phyloP scores from a whole-genome alignment of 2,329 filamentous ascomycete genomes.

The Ustulina deusta region DNA sequence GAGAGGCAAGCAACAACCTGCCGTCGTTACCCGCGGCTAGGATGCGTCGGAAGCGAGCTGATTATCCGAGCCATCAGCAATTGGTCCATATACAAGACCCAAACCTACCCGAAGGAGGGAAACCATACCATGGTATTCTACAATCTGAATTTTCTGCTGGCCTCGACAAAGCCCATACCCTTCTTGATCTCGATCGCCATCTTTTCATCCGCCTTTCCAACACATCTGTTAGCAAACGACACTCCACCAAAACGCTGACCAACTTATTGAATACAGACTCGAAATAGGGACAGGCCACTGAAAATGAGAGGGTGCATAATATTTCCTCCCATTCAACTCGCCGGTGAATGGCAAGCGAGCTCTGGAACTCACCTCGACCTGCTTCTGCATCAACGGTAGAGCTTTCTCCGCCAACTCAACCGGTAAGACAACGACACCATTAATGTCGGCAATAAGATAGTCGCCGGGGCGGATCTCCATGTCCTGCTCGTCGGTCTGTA shows the following conservation, averaged over 20 bases:
- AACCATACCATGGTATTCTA: conserved; percentile 1
- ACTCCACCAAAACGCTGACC: background rate
- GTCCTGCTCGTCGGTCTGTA: conserved; percentile 55
- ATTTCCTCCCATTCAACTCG: background rate
- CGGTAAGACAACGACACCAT: conserved; percentile 60
- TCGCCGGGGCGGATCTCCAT: conserved; percentile 57
- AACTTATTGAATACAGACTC: background rate
- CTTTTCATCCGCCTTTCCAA: conserved; percentile 53
- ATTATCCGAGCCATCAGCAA: too few species aligned
- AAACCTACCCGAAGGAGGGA: too few species aligned
- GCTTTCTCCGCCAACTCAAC: conserved; percentile 54
- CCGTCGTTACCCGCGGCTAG: too few species aligned
- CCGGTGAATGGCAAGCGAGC: background rate
- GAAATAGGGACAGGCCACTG: background rate
- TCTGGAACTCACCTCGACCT: conserved; percentile 49
- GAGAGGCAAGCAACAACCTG: background rate
- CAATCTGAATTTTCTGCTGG: conserved; percentile 57
- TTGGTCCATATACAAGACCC: background rate
- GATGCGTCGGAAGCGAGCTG: too few species aligned
- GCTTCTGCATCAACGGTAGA: conserved; percentile 56
- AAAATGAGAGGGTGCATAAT: background rate
- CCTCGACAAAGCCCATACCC: conserved; percentile 59
- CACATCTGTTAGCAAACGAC: conserved; percentile 16
- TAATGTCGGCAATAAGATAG: conserved; percentile 59
- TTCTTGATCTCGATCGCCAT: conserved; percentile 56